Evolutionary conservation across 148 eudicot species (phyloP), one percentile per base, ranked within the genome.

Genomic region (Cornus suecica): DNA sequence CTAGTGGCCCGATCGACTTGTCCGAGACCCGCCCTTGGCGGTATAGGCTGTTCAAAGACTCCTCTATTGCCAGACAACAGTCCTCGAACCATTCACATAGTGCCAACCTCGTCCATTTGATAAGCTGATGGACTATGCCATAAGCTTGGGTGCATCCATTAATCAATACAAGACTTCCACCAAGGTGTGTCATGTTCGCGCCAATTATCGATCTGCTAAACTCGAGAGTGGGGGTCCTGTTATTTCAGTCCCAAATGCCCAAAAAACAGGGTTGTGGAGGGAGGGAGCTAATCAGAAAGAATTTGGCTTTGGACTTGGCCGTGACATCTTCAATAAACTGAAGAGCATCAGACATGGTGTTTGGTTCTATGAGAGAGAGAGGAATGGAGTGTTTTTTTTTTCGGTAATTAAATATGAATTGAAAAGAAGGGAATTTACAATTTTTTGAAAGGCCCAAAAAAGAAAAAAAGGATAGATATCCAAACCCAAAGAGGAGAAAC

Each of bases 141-240:
- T 94, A 94, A 90, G 58, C 82, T 90, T 15, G 90, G 84, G n/a
- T n/a, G n/a, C n/a, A n/a, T n/a, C n/a, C n/a, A n/a, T n/a, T n/a
- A n/a, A n/a, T n/a, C n/a, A n/a, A n/a, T n/a, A n/a, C n/a, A n/a
- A n/a, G n/a, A n/a, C n/a, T n/a, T n/a, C n/a, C n/a, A n/a, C n/a
- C n/a, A n/a, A n/a, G n/a, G n/a, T n/a, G n/a, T n/a, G n/a, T n/a
- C n/a, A n/a, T n/a, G n/a, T n/a, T n/a, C n/a, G n/a, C n/a, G n/a
- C n/a, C n/a, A 92, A 90, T 37, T 92, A 92, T 71, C 90, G 97
- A 5, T 92, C 94, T 1, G 97, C 94, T 25, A 86, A 84, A 2
- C 86, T 74, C 1, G 83, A n/a, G n/a, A 2, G 83, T 75, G 66
- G 2, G 77, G 78, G 48, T 74, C 78, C 27, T 77, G 74, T 2